Base-by-base conservation (phyloP, 208 protist species). In the Kentomonas sorsogonicus region DNA sequence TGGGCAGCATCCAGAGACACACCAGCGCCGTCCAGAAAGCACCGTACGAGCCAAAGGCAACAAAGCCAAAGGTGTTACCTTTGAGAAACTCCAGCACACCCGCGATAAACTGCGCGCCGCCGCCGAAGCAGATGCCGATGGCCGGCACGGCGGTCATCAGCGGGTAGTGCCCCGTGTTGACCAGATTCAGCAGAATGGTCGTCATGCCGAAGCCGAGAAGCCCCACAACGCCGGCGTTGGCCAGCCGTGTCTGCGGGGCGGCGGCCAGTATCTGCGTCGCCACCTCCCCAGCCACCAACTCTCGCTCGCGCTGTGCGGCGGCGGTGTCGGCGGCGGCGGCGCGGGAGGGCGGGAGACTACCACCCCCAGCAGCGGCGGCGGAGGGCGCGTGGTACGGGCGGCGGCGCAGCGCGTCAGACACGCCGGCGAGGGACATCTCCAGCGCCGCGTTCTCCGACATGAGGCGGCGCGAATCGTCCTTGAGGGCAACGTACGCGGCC, bases 151-250 rank as follows among this genome's bases (percentile, higher is more conserved):
- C 63, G 11, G 71, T 66, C 36, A 51, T 52, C n/a, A 83, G 61
- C 13, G 34, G 27, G 36, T 70, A 79, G 16, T 54, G 15, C 20
- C 71, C 77, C 22, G 74, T 70, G 56, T 79, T 77, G 64, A 74
- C 60, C 30, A 89, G 52, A 56, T 71, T 79, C 13, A 83, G 52
- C 36, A 84, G 58, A n/a, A 89, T 55, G 9, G 69, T 85, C 4
- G 81, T 75, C 59, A 89, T 70, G 39, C 81, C 77, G 31, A 85
- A 89, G 31, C 64, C 77, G 7, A 77, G 48, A 25, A 85, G 62
- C 27, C 72, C 75, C 15, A 83, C 9, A 0, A 71, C 65, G 20
- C 45, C 68, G 5, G 75, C 52, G 62, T 81, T 79, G 7, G 60
- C 71, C 11, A 47, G 4, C 6, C 23, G n/a, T 7, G 9, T 5